phyloP scores from a whole-genome alignment of 2,329 filamentous ascomycete genomes.

The Diplodia seriata region DNA sequence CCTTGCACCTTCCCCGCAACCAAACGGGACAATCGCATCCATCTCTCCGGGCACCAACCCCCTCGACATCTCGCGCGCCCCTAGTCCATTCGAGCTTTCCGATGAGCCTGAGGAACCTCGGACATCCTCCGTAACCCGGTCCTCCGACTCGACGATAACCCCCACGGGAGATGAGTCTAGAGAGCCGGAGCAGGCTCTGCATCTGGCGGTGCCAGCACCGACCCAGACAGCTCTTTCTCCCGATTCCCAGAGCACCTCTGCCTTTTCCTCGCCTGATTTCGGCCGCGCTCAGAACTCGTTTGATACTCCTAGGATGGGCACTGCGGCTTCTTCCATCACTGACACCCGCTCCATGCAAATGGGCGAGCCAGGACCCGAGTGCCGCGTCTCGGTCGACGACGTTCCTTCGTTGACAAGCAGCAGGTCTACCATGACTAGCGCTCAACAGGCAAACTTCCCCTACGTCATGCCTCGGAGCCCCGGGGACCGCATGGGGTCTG shows the following conservation, averaged over 20 bases:
- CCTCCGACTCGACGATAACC: constrained; percentile 58
- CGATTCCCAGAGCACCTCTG: constrained; percentile 65
- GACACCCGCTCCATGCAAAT: constrained; percentile 76
- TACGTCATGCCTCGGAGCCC: constrained; percentile 51
- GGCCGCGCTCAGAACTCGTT: constrained; percentile 68
- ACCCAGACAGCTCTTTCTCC: constrained; percentile 67
- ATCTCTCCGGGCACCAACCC: constrained; percentile 21
- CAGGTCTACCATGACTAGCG: constrained; percentile 75
- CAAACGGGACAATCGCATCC: constrained; percentile 8
- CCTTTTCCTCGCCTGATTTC: constrained; percentile 69
- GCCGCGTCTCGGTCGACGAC: constrained; percentile 73
- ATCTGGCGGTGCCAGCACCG: constrained; percentile 47
- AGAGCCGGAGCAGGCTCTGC: constrained; percentile 47
- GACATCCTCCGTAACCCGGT: constrained; percentile 57
- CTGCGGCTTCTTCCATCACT: constrained; percentile 74
- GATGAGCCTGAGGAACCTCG: constrained; percentile 57
- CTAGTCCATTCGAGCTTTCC: constrained; percentile 52
- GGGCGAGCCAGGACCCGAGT: constrained; percentile 75
- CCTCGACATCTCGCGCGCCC: constrained; percentile 33
- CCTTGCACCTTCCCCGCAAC: constrained; percentile 19
- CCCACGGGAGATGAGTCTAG: constrained; percentile 44
- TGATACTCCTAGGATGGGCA: constrained; percentile 73
- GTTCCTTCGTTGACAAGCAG: constrained; percentile 78
- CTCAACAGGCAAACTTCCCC: constrained; percentile 61
- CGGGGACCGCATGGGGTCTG: constrained; percentile 50